Conservation (phyloP, 2,329 filamentous ascomycete species). For the Ophiostoma fasciatum region DNA sequence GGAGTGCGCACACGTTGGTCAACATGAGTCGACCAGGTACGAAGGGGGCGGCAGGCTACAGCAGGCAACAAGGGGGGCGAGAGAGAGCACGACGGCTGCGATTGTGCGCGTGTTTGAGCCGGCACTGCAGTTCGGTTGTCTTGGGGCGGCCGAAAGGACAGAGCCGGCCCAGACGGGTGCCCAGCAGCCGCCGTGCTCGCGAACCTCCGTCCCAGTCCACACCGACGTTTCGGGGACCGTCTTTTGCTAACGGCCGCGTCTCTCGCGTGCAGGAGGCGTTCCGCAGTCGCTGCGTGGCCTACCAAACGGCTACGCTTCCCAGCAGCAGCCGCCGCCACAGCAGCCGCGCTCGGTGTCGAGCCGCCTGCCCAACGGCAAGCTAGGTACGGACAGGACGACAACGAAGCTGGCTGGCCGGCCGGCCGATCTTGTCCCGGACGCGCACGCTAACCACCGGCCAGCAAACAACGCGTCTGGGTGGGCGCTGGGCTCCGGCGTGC, state of each 20-base stretch:
- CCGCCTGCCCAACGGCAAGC: constrained; percentile 50
- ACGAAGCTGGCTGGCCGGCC: too few species aligned
- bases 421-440: too few species aligned
- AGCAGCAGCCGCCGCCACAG: constrained; percentile 37
- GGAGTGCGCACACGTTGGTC: constrained; percentile 11
- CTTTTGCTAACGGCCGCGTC: neutral
- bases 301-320: constrained; percentile 43
- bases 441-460: constrained; percentile 14
- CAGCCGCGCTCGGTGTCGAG: constrained; percentile 38
- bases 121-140: too few species aligned
- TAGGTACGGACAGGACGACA: too few species aligned
- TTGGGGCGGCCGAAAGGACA: too few species aligned
- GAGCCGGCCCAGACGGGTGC: too few species aligned
- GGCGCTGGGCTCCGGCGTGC: constrained; percentile 47
- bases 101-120: too few species aligned
- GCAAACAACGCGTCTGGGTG: constrained; percentile 40
- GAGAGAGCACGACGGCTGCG: too few species aligned
- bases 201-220: neutral
- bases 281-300: constrained; percentile 48
- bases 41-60: too few species aligned
- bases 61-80: too few species aligned
- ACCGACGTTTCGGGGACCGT: neutral
- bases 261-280: constrained; percentile 32
- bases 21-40: constrained; percentile 49
- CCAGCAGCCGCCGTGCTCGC: too few species aligned